Base-by-base conservation (phyloP, 225 moss, liverwort and hornwort genomes). In the Asterella californica region DNA sequence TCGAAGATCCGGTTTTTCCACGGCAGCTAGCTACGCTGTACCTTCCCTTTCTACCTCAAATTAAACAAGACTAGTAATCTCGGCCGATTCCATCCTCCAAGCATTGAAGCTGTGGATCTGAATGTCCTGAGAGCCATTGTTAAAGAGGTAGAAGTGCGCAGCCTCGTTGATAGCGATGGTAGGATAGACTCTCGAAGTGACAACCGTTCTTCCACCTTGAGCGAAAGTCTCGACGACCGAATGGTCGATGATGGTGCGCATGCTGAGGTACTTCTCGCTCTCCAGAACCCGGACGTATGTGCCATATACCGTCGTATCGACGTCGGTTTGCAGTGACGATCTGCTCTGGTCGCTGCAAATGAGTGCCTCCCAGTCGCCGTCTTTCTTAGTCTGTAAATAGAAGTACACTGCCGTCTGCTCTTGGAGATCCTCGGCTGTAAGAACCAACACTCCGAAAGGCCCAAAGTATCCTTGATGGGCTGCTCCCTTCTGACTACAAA, bases 111-210 rank as follows among this genome's bases (percentile, higher is more conserved):
- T 81, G 60, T 80, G 85, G 24, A 93, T 91, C 1, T 71, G 79
- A 10, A 99, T 82, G 10, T 83, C 79, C 10, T 84, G 63, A 0
- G 78, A 76, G 50, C 93, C 97, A 10, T 90, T 82, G 75, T 99
- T 99, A 83, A 93, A 99, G 30, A 99, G 67, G 21, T 74, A 99
- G 6, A 82, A 85, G 0, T 69, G 83, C 0, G 90, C 93, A 0
- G 81, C 71, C 19, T 79, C 36, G 10, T 80, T 59, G 6, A 89
- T 70, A 0, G 95, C 97, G 14, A 84, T 0, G 42, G 83, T 88
- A 0, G 97, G 97, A 74, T 99, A 99, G 22, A 99, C 97, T 0
- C 97, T 86, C 0, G 97, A 92, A 0, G 97, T 99, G 1, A 93
- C 84, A 2, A 83, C 85, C 0, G 87, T 82, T 45, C 92, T 87